Evolutionary conservation across 306 rosid genomes (phyloP).

Genomic region (Trifolium fragiferum): DNA sequence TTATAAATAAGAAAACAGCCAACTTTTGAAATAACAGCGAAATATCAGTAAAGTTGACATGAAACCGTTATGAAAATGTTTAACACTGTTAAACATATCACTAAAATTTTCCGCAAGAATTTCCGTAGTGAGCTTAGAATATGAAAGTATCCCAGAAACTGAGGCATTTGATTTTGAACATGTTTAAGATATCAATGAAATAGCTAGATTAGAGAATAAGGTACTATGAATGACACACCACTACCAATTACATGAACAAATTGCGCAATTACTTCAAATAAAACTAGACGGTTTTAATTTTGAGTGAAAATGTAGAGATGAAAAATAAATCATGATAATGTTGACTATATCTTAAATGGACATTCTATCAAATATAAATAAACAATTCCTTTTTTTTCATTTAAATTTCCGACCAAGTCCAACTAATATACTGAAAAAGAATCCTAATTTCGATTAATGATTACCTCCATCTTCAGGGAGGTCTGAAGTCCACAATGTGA

Average conservation of each 20-base stretch:
- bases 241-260: not conserved
- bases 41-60: not conserved
- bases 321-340: conserved; percentile 14
- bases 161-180: not conserved
- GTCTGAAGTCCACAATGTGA: conserved; percentile 75
- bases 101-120: not conserved
- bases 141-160: not conserved
- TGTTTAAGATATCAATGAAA: not conserved
- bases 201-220: not conserved
- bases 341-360: not conserved
- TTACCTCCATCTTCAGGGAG: conserved; percentile 67
- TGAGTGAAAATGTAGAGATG: not conserved
- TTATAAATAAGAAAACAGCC: not conserved
- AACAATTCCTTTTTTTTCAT: not conserved
- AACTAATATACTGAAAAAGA: not conserved
- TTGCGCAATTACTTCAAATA: not conserved
- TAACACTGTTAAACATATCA: not conserved
- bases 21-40: not conserved
- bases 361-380: not conserved
- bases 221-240: not conserved
- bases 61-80: not conserved
- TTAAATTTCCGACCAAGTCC: conserved; percentile 21
- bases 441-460: conserved; percentile 15
- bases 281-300: not conserved
- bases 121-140: not conserved